phyloP scores from a whole-genome alignment of 208 protist species.

The Angomonas ambiguus region DNA sequence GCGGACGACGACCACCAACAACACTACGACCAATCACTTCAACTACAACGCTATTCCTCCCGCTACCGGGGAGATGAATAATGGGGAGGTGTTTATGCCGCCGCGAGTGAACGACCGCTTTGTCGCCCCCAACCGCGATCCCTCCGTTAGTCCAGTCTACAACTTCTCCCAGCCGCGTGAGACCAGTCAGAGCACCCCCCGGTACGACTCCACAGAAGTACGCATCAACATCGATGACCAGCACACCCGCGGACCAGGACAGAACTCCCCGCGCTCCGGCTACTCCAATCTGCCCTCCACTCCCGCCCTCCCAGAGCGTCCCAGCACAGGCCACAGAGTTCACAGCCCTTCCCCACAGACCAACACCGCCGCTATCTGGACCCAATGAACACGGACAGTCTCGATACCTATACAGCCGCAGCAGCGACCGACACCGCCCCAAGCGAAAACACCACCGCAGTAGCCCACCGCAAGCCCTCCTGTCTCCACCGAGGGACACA shows the following conservation, averaged over 20 bases:
- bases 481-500: not conserved
- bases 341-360: not conserved
- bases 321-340: slow-evolving; percentile 8
- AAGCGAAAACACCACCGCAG: not conserved
- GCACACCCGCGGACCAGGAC: not conserved
- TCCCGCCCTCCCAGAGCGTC: slow-evolving; percentile 7
- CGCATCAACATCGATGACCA: slow-evolving; percentile 47
- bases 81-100: slow-evolving; percentile 40
- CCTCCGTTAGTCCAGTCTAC: not conserved
- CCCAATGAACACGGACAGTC: not conserved
- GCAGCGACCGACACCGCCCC: slow-evolving; percentile 4
- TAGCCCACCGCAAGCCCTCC: not conserved
- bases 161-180: not conserved
- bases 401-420: not conserved
- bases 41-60: slow-evolving; percentile 9
- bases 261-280: not conserved
- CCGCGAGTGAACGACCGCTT: slow-evolving; percentile 80
- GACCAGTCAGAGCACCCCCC: not conserved
- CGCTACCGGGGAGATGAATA: not conserved
- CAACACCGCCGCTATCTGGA: slow-evolving; percentile 6
- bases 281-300: not conserved
- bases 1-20: not conserved
- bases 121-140: slow-evolving; percentile 16
- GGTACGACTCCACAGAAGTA: slow-evolving; percentile 15
- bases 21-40: slow-evolving; percentile 14